phyloP scores from a whole-genome alignment of 306 rosid species.

The Citrullus mucosospermus region DNA sequence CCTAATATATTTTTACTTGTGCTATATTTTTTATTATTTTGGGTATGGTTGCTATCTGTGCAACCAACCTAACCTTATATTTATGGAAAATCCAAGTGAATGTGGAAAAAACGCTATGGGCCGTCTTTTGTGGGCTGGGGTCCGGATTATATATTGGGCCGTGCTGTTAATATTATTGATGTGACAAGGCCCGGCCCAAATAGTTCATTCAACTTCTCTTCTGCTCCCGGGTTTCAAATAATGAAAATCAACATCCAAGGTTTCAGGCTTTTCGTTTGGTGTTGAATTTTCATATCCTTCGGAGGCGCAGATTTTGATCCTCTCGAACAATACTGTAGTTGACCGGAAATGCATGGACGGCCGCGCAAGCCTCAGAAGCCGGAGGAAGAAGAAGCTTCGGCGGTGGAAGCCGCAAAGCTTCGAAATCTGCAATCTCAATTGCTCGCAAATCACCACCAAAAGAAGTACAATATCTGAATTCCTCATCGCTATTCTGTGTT shows the following conservation, averaged over 20 bases:
- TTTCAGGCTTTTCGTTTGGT: not conserved
- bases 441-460: slow-evolving; percentile 50
- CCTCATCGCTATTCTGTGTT: not conserved
- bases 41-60: no score
- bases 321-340: not conserved
- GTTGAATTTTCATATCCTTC: not conserved
- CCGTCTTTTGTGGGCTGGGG: no score
- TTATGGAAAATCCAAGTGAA: no score
- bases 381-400: slow-evolving; percentile 46
- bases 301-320: not conserved
- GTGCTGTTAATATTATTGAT: not conserved
- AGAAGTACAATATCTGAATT: slow-evolving; percentile 12
- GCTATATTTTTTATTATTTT: no score
- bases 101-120: no score
- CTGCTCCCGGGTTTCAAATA: not conserved
- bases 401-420: slow-evolving; percentile 50
- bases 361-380: slow-evolving; percentile 62
- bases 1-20: no score
- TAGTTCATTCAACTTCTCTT: not conserved
- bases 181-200: not conserved
- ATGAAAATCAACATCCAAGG: not conserved
- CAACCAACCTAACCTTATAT: no score
- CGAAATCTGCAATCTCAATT: slow-evolving; percentile 59
- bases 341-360: slow-evolving; percentile 60
- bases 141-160: not conserved